Evolutionary conservation across 202 grass and related monocot genomes (phyloP).

Genomic region (Zizania palustris): DNA sequence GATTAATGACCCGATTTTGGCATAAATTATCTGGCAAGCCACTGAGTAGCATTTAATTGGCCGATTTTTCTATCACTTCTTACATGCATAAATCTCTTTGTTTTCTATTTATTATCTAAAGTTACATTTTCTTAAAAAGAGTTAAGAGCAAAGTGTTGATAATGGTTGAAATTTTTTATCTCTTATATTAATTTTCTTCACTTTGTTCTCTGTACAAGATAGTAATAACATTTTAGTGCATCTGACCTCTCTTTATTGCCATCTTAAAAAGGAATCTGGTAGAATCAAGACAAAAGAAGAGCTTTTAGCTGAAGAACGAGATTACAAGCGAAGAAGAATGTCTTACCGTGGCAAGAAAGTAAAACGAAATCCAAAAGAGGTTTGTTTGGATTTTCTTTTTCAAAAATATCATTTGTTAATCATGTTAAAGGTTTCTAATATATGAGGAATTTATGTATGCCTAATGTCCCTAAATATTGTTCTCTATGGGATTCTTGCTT

Average conservation of each 20-base stretch:
- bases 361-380: slow-evolving; percentile 86
- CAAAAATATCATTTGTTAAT: slow-evolving; percentile 29
- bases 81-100: slow-evolving; percentile 31
- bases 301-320: slow-evolving; percentile 95
- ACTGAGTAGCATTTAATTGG: too few relatives aligned
- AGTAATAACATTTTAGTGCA: neutral
- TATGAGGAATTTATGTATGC: slow-evolving; percentile 13
- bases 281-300: slow-evolving; percentile 84
- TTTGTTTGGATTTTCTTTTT: slow-evolving; percentile 29
- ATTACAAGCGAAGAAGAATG: slow-evolving; percentile 95
- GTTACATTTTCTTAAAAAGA: slow-evolving; percentile 1
- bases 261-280: slow-evolving; percentile 60
- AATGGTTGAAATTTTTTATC: slow-evolving; percentile 15
- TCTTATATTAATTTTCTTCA: neutral
- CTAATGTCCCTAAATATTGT: neutral
- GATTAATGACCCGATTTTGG: too few relatives aligned
- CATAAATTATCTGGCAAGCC: too few relatives aligned
- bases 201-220: slow-evolving; percentile 1
- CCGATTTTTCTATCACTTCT: too few relatives aligned
- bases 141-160: neutral
- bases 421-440: slow-evolving; percentile 25
- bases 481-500: neutral
- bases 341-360: slow-evolving; percentile 97
- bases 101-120: slow-evolving; percentile 38
- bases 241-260: neutral